Percentiles rank a stretch among this genome's conserved stretches.
phyloP scores from a whole-genome alignment of 805 yeast genomes.

The Candida tibetensis region DNA sequence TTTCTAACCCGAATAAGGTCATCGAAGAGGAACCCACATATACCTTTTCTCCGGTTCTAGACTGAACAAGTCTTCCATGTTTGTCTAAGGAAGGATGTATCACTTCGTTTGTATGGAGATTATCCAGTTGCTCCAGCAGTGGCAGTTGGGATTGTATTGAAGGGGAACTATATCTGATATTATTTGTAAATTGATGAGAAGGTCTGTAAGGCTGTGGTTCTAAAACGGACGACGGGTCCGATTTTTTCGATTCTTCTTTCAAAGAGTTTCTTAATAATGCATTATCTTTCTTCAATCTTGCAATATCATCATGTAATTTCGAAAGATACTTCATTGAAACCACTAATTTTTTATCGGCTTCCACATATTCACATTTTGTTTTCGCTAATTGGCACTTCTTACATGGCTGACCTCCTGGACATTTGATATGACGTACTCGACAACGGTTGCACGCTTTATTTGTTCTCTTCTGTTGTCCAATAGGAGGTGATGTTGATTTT shows the following conservation, averaged over 20 bases:
- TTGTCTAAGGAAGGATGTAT: constrained; percentile 71
- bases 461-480: constrained; percentile 27
- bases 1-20: constrained; percentile 77
- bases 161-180: constrained; percentile 14
- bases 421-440: constrained; percentile 67
- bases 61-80: constrained; percentile 67
- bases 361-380: constrained; percentile 65
- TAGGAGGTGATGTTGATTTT: not conserved
- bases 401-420: constrained; percentile 80
- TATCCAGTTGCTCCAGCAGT: constrained; percentile 5
- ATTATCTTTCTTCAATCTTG: constrained; percentile 63
- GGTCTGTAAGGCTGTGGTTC: not conserved
- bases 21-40: constrained; percentile 81
- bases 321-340: constrained; percentile 69
- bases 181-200: constrained; percentile 13
- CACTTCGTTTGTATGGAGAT: constrained; percentile 39
- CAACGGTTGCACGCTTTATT: constrained; percentile 61
- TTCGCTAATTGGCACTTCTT: constrained; percentile 55
- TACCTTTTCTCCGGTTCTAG: constrained; percentile 71
- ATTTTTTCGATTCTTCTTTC: constrained; percentile 25
- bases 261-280: constrained; percentile 48
- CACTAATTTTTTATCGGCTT: constrained; percentile 69
- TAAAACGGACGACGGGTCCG: constrained; percentile 1
- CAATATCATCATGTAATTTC: constrained; percentile 65
- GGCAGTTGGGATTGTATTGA: constrained; percentile 10